Evolutionary conservation across 495 filamentous ascomycete genomes (phyloP), one percentile per base, ranked within the genome.

Genomic region (Gamarada debralockiae): DNA sequence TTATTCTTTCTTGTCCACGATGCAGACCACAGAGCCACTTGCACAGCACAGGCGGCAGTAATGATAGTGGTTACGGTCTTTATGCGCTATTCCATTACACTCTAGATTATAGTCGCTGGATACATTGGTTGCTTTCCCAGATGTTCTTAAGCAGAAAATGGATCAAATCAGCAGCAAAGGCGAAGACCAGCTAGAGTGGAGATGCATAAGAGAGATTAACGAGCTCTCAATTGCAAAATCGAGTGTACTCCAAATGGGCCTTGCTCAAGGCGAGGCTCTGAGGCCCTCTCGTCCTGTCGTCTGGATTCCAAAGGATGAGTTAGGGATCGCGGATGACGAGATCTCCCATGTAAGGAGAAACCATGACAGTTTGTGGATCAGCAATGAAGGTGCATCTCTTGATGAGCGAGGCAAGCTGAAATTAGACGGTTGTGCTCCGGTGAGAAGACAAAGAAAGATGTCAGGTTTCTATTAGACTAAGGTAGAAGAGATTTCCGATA

Each of bases 1-100:
- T 78, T 97, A 15, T 93, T 97, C 71, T 86, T 90, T 67, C 70
- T 90, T 46, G 80, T 85, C 36, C 71, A 70, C 29, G 77, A 85
- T 46, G 67, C 62, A 7, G 36, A 80, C 2, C 68, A 69, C 20
- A 50, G 66, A 2, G 74, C 79, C 14, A 59, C 80, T 24, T 87
- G 83, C 61, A 71, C 80, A 33, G 79, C 77, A 13, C 87, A 91
- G 55, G 87, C 71, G 23, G 82, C 86, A 51, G 75, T 83, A 58
- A 91, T 90, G 85, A 77, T 87, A 50, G 66, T 86, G 21, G 72
- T 78, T 8, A 61, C 77, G 0, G 60, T 77, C 46, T 67, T 82
- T 34, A 91, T 0, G 57, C 74, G 20, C 65, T 83, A n/a, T 91
- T 76, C 56, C 86, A 91, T 31, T 56, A 40, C 34, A 33, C 46